These are phyloP conservation scores for Pseudogymnoascus sp. DNA, from an alignment of 2,329 filamentous ascomycete genomes.

Conservation along the genomic window DNA sequence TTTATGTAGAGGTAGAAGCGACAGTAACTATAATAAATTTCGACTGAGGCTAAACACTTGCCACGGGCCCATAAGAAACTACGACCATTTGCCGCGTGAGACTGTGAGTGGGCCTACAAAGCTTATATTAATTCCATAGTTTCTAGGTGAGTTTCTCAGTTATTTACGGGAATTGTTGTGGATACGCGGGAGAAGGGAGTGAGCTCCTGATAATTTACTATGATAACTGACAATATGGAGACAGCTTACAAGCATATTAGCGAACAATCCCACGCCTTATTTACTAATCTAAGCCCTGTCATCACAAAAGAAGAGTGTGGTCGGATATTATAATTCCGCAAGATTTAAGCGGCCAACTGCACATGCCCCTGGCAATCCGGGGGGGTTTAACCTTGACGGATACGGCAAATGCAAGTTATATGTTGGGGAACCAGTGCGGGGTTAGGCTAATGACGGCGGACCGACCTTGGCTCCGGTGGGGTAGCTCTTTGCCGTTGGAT, in stretches of 20 bases:
- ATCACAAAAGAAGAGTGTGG: background rate
- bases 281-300: background rate
- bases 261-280: background rate
- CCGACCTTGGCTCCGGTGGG: background rate
- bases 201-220: background rate
- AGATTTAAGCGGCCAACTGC: background rate
- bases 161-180: background rate
- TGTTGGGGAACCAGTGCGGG: background rate
- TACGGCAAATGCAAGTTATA: background rate
- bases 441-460: background rate
- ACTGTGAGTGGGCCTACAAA: background rate
- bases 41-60: background rate
- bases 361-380: background rate
- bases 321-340: slow-evolving; percentile 5
- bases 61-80: background rate
- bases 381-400: background rate
- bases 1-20: slow-evolving; percentile 1
- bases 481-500: background rate
- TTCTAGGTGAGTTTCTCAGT: background rate
- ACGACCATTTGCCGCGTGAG: background rate
- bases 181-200: background rate
- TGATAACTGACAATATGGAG: background rate
- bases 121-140: background rate
- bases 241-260: background rate
- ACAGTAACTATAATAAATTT: background rate